Evolutionary conservation across 2,329 filamentous ascomycete genomes (phyloP), one percentile per base, ranked within the genome.

Genomic region (Neonectria coccinea): DNA sequence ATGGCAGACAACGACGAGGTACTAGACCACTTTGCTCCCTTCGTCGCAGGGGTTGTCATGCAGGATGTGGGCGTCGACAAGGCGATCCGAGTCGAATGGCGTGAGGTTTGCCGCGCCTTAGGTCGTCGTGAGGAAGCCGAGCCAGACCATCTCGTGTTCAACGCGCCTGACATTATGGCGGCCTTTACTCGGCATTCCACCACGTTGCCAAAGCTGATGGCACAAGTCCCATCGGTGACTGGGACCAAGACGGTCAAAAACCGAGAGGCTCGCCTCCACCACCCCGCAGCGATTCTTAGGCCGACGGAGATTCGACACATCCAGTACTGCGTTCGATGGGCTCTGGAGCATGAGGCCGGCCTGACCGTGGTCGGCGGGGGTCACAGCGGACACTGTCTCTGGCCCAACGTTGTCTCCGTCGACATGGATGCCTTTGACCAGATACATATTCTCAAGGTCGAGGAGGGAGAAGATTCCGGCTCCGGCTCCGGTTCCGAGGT

Each of bases 361-460:
- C 73, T 89, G 56, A 85, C 83, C 0, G 74, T 90, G 27, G 14
- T 90, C 18, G 83, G 86, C 7, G 88, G 89, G 1, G 80, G 88
- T 14, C 88, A 91, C 70, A 86, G 88, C 67, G 85, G 82, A 7
- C 85, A 91, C 55, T 90, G 87, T 73, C 67, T 87, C 47, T 78
- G 76, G 80, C 74, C 84, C 2, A 81, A 83, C 56, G 80, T 86
- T 16, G 83, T 89, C 44, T 72, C 86, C 0, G 69, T 91, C 25
- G 86, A 90, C 65, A 89, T 91, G 87, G 56, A 77, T 12, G 81
- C 81, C 12, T 89, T 91, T 74, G 57, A 86, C 60, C 68, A 82
- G 68, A 71, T 89, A 44, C 75, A 85, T 44, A 73, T 89, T 66
- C 20, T 83, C 61, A 60, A 63, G 5, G 55, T 53, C 1, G 68